Base-by-base conservation (phyloP, 306 rosid species). In the Macrotyloma uniflorum region DNA sequence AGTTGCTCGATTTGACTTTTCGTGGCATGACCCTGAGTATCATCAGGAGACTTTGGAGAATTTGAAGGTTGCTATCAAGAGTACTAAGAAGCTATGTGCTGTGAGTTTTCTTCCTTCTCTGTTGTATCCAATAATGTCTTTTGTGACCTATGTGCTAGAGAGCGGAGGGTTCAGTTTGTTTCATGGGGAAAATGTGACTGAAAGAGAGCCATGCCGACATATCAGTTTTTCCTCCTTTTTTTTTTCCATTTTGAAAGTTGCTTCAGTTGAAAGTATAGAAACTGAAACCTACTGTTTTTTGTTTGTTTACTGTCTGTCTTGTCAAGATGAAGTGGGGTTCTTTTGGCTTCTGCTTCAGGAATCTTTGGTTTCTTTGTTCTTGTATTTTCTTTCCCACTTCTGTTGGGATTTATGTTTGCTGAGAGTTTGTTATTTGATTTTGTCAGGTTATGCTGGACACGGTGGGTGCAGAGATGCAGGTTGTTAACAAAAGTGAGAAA, bases 1-100 rank as follows among this genome's bases (percentile, higher is more conserved):
- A 96, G 99, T 96, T 85, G 94, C 99, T 65, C 96, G 99, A 57
- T 93, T 96, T 78, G 99, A 96, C 77, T 93, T 96, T 78, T 93
- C 99, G 0, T 96, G 91, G 99, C 88, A 93, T 24, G 82, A 91
- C 84, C 45, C 87, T 11, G 91, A 87, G 32, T 93, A 88, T 72
- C 99, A 96, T 65, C 97, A 93, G 86, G 97, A 91, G 83, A 91
- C 98, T 75, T 79, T 96, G 88, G 92, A 90, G 84, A 96, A 93
- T 86, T 85, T 96, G 87, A 96, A 87, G 91, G 63, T 82, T 50
- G 94, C 98, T 82, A 90, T 93, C 16, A 93, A 85, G 94, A 67
- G 67, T 49, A 91, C 99, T 18, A 93, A 90, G 91, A 96, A 91
- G 89, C 98, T 96, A 1, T 93, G 99, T 86, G 97, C 98, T 83